Evolutionary conservation across 2,329 filamentous ascomycete species (phyloP).

Genomic region (Pseudogymnoascus sp.): DNA sequence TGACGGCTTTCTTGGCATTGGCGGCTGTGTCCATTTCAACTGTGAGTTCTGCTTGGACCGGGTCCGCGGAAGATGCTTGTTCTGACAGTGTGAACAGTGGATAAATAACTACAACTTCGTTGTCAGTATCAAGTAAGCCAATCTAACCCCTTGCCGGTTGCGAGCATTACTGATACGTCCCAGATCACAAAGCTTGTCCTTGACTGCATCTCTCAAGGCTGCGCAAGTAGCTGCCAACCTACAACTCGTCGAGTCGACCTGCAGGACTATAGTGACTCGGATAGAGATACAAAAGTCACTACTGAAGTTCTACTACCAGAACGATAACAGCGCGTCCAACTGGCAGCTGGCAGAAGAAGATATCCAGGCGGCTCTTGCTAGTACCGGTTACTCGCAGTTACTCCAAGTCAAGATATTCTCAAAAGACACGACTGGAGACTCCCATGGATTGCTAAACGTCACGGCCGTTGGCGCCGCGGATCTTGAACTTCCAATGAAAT

Average conservation of each 20-base stretch:
- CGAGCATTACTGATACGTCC: constrained; percentile 10
- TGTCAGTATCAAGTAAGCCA: constrained; percentile 41
- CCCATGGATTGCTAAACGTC: constrained; percentile 54
- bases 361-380: constrained; percentile 59
- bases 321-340: constrained; percentile 49
- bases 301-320: constrained; percentile 41
- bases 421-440: constrained; percentile 52
- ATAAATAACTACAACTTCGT: constrained; percentile 56
- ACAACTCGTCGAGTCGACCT: constrained; percentile 69
- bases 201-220: constrained; percentile 82
- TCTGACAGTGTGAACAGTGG: constrained; percentile 34
- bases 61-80: neutral
- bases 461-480: constrained; percentile 44
- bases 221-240: constrained; percentile 74
- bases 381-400: constrained; percentile 46
- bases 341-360: constrained; percentile 59
- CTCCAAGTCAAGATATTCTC: constrained; percentile 70
- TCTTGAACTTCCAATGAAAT: constrained; percentile 55
- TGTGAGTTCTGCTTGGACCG: constrained; percentile 39
- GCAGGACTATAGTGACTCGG: constrained; percentile 62
- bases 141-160: neutral
- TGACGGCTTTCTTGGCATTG: constrained; percentile 67
- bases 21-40: constrained; percentile 74
- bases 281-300: constrained; percentile 52
- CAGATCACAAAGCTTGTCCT: constrained; percentile 54